phyloP scores from a whole-genome alignment of 352 stramenopile species.

The Phytophthora quininea region DNA sequence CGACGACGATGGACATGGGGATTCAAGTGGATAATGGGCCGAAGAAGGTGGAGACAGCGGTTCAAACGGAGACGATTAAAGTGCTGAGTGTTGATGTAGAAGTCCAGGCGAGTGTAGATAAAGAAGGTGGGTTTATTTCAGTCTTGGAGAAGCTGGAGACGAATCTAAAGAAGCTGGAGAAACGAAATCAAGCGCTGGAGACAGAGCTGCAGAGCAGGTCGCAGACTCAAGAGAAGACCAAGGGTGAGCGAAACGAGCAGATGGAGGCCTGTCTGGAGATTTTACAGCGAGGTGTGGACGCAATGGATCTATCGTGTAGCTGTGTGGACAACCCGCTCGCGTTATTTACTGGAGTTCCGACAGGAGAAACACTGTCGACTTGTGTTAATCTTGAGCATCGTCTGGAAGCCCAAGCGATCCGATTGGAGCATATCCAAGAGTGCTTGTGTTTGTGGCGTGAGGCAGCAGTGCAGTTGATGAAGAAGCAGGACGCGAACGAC shows the following conservation, averaged over 20 bases:
- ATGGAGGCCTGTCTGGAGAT: conserved; percentile 24
- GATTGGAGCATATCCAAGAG: conserved; percentile 32
- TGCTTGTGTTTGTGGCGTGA: conserved; percentile 30
- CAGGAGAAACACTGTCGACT: conserved; percentile 2
- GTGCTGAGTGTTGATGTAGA: neutral
- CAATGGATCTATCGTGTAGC: conserved; percentile 26
- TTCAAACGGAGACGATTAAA: conserved; percentile 19
- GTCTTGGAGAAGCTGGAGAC: conserved; percentile 30
- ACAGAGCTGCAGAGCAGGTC: conserved; percentile 12
- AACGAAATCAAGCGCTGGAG: conserved; percentile 29
- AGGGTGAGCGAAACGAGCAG: neutral
- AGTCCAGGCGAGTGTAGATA: conserved; percentile 13
- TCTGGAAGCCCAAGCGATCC: conserved; percentile 27
- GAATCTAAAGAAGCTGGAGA: conserved; percentile 28
- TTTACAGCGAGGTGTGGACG: conserved; percentile 24
- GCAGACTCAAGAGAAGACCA: conserved; percentile 6
- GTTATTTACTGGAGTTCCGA: conserved; percentile 18
- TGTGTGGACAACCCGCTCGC: conserved; percentile 26
- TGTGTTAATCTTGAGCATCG: conserved; percentile 37
- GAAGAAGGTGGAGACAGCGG: conserved; percentile 7
- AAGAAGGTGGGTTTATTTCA: neutral
- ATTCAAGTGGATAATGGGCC: conserved; percentile 13
- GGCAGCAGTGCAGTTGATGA: conserved; percentile 29
- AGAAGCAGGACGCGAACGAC: conserved; percentile 8
- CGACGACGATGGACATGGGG: conserved; percentile 24